These are phyloP conservation scores for Clavulina sp. DNA, from an alignment of 768 basidiomycete species.

Conservation along the genomic window DNA sequence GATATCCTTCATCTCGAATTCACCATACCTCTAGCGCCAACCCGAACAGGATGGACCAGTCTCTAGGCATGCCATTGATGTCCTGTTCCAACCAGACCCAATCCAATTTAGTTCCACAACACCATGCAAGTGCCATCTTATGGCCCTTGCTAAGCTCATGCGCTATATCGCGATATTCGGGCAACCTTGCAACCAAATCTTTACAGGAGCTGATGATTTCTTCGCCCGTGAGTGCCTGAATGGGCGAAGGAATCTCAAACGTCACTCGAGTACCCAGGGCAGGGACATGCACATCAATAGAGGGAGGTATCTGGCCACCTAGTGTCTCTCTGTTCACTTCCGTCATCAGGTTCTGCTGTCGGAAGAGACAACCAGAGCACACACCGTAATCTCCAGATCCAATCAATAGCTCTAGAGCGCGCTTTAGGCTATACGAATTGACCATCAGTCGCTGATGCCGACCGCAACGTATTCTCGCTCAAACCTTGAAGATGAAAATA, in stretches of 20 bases:
- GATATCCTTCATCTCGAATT: no score
- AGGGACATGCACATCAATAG: slow-evolving; percentile 56
- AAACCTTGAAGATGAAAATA: slow-evolving; percentile 67
- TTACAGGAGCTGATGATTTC: slow-evolving; percentile 49
- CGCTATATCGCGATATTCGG: slow-evolving; percentile 46
- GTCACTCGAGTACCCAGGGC: slow-evolving; percentile 45
- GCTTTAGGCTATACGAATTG: slow-evolving; percentile 26
- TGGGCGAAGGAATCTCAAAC: slow-evolving; percentile 47
- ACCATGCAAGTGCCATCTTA: slow-evolving; percentile 62
- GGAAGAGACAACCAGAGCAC: slow-evolving; percentile 15
- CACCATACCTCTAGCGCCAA: slow-evolving; percentile 48
- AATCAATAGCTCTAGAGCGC: slow-evolving; percentile 64
- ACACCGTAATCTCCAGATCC: slow-evolving; percentile 87
- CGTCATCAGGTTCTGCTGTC: not conserved
- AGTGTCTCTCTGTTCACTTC: slow-evolving; percentile 38
- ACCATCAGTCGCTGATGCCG: not conserved
- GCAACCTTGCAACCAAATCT: slow-evolving; percentile 34
- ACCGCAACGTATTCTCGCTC: not conserved
- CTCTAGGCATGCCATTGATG: slow-evolving; percentile 38
- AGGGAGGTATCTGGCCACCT: slow-evolving; percentile 50
- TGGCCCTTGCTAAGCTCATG: slow-evolving; percentile 36
- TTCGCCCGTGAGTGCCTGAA: slow-evolving; percentile 35
- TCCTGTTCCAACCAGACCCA: slow-evolving; percentile 73
- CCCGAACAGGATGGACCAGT: slow-evolving; percentile 63
- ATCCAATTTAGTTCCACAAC: slow-evolving; percentile 51